Percentiles rank a stretch among this genome's conserved stretches.
Evolutionary conservation across 495 filamentous ascomycete species (phyloP).

Genomic region (Neurospora terricola): DNA sequence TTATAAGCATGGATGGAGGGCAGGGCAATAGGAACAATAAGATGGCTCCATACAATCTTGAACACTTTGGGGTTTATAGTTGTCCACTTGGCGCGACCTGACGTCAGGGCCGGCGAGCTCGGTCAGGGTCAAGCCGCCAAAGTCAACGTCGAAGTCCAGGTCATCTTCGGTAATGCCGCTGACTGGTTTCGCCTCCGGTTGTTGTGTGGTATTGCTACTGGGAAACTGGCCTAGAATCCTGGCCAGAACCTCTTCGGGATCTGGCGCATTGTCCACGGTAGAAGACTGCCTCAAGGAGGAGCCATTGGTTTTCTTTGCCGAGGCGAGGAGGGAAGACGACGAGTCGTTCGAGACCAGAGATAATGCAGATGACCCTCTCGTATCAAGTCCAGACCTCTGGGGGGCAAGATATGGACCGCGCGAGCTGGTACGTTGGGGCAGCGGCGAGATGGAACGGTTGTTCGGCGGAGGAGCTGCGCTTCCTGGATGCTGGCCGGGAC

Average conservation of each 20-base stretch:
- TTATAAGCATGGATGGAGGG: conserved; percentile 20
- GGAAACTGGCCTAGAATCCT: conserved; percentile 52
- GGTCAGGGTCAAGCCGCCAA: conserved; percentile 61
- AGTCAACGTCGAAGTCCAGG: conserved; percentile 55
- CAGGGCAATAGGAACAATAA: conserved; percentile 7
- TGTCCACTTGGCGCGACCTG: conserved; percentile 27
- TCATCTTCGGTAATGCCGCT: conserved; percentile 32
- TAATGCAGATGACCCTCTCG: conserved; percentile 47
- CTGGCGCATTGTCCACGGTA: conserved; percentile 44
- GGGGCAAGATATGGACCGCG: conserved; percentile 43
- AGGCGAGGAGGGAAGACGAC: conserved; percentile 55
- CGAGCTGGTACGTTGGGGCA: conserved; percentile 47
- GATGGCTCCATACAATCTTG: conserved; percentile 56
- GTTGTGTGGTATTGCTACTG: background rate
- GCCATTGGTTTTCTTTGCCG: conserved; percentile 53
- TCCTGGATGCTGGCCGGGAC: conserved; percentile 61
- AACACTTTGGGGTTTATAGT: conserved; percentile 55
- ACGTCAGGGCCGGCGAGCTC: conserved; percentile 51
- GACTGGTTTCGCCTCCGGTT: background rate
- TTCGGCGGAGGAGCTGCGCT: conserved; percentile 40
- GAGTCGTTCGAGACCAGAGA: conserved; percentile 66
- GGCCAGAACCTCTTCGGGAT: conserved; percentile 66
- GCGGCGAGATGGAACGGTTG: conserved; percentile 60
- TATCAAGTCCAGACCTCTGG: conserved; percentile 48
- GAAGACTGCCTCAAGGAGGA: conserved; percentile 50